Base-by-base conservation (phyloP, 106 monocot species). In the Acanthochlamys bracteata region DNA sequence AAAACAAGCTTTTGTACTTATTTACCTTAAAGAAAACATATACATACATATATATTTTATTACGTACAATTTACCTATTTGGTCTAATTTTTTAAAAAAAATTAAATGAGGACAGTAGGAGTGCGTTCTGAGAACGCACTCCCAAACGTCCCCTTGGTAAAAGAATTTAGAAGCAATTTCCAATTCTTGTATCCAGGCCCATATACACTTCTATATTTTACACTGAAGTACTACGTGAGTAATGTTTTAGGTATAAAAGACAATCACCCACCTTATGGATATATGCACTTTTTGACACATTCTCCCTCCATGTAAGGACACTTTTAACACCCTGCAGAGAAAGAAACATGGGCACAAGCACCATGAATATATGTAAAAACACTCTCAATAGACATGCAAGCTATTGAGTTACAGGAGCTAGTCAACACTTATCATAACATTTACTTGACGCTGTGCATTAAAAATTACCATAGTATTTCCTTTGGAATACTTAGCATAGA, bases 241-340 rank as follows among this genome's bases (percentile, higher is more conserved):
- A n/a, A n/a, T n/a, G n/a, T n/a, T n/a, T n/a, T n/a, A n/a, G n/a
- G n/a, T n/a, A n/a, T n/a, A n/a, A 22, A 22, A 55, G 21, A 55
- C n/a, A 55, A 20, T 12, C 25, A 24, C 23, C 39, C 81, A 89
- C 93, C 89, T 86, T 81, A 60, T 61, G 52, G 41, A 83, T 69
- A 73, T 83, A 83, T 57, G 72, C 66, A 81, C 89, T 85, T 47
- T 61, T 56, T 40, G 69, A 80, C 14, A 73, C 41, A 25, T 78
- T 85, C 54, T 42, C 73, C 55, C 83, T 80, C 68, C 65, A 83
- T 57, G 55, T 56, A 53, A 60, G 53, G 53, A 43, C 41, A 19
- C 24, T 17, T 63, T 71, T 76, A 43, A 65, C 11, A 58, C 59
- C 76, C 89, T 93, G 83, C 55, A 56, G 71, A 64, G 24, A 53